Evolutionary conservation across 768 basidiomycete species (phyloP).

Genomic region (Boletus subcaerulescens): DNA sequence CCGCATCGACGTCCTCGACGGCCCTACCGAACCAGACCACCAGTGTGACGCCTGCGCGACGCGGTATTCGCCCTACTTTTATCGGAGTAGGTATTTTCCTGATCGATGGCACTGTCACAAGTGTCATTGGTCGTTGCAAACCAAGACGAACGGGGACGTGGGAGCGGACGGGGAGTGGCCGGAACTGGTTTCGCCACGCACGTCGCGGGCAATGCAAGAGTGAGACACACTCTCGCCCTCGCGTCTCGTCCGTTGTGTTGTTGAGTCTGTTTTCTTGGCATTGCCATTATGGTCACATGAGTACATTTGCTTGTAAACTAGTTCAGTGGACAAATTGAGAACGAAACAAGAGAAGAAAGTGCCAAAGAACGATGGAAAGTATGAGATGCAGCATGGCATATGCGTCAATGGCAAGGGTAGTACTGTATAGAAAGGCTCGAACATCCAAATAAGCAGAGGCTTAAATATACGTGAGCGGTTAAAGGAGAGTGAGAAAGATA

Average conservation of each 20-base stretch:
- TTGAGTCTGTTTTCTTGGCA: background rate
- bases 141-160: background rate
- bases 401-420: constrained; percentile 12
- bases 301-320: constrained; percentile 32
- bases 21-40: constrained; percentile 27
- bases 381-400: constrained; percentile 24
- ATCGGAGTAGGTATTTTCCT: constrained; percentile 38
- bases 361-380: background rate
- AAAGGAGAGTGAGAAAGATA: background rate
- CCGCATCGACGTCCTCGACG: constrained; percentile 31
- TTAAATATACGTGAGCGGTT: constrained; percentile 18
- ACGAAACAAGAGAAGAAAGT: background rate
- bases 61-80: constrained; percentile 74
- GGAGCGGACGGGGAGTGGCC: constrained; percentile 13
- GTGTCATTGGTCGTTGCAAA: constrained; percentile 36
- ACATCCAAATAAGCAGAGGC: constrained; percentile 28
- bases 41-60: constrained; percentile 62
- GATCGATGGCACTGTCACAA: constrained; percentile 41
- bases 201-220: constrained; percentile 16
- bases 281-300: constrained; percentile 21
- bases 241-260: background rate
- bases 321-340: constrained; percentile 3
- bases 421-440: constrained; percentile 10
- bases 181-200: constrained; percentile 8
- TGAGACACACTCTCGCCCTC: background rate